Evolutionary conservation across 768 basidiomycete genomes (phyloP).

Genomic region (Leccinum broughii): DNA sequence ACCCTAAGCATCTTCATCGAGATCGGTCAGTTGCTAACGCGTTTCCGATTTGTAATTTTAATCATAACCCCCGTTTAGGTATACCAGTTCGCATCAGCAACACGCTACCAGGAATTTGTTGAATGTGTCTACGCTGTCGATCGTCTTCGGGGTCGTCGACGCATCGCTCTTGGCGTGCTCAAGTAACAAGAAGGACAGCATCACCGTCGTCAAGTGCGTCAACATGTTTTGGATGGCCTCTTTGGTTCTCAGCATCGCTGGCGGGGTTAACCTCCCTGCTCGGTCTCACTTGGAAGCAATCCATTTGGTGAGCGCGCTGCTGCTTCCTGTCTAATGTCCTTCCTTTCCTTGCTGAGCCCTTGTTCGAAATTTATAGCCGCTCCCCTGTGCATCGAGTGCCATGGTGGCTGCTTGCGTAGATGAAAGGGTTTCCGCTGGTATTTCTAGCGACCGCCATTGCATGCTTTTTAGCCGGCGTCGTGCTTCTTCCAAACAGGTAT

Average conservation of each 20-base stretch:
- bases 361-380: constrained; percentile 30
- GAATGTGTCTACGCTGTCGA: constrained; percentile 54
- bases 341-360: background rate
- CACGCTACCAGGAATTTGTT: constrained; percentile 47
- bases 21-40: constrained; percentile 38
- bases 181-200: constrained; percentile 28
- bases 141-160: constrained; percentile 53
- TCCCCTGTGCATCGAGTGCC: constrained; percentile 54
- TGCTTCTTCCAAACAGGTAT: constrained; percentile 65
- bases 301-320: constrained; percentile 44
- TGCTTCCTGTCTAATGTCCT: background rate
- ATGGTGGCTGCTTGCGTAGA: constrained; percentile 69
- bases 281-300: constrained; percentile 55
- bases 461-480: constrained; percentile 75
- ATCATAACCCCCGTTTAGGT: constrained; percentile 34
- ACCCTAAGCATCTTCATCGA: constrained; percentile 51
- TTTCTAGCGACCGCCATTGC: constrained; percentile 82
- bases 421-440: constrained; percentile 79
- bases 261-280: constrained; percentile 43
- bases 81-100: constrained; percentile 53
- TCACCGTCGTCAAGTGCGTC: constrained; percentile 38
- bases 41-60: background rate
- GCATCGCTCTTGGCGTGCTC: constrained; percentile 50
- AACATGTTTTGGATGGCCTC: constrained; percentile 57
- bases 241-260: constrained; percentile 50